phyloP scores from a whole-genome alignment of 768 basidiomycete species.

The Hemileccinum impolitum region DNA sequence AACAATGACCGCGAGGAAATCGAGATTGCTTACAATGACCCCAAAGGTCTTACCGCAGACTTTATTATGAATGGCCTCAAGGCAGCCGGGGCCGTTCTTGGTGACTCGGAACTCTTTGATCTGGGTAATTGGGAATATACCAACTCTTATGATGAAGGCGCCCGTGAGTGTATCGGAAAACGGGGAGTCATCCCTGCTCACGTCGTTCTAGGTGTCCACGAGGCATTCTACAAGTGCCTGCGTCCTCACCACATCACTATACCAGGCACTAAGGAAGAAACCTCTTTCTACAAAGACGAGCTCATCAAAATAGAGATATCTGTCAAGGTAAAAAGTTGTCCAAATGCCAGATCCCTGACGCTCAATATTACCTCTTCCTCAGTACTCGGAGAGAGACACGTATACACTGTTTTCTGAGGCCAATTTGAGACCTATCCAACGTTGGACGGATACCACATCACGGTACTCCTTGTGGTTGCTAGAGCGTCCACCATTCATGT shows the following conservation, averaged over 20 bases:
- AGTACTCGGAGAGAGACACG: conserved; percentile 81
- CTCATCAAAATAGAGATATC: conserved; percentile 83
- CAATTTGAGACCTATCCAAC: conserved; percentile 78
- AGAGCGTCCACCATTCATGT: conserved; percentile 79
- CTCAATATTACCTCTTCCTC: background rate
- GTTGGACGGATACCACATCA: conserved; percentile 73
- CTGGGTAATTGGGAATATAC: conserved; percentile 75
- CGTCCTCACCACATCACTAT: conserved; percentile 54
- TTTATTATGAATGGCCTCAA: conserved; percentile 89
- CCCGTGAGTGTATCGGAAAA: conserved; percentile 34
- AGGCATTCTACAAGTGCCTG: conserved; percentile 78
- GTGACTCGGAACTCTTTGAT: conserved; percentile 61
- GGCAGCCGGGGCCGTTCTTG: conserved; percentile 64
- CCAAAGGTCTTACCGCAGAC: conserved; percentile 60
- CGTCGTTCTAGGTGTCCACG: conserved; percentile 62
- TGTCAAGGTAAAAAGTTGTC: conserved; percentile 61
- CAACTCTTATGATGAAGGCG: conserved; percentile 52
- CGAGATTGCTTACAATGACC: conserved; percentile 85
- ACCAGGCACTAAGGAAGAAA: conserved; percentile 39
- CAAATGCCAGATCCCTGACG: background rate
- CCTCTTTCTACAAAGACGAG: conserved; percentile 68
- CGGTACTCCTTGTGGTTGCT: conserved; percentile 88
- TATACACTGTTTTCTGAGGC: conserved; percentile 66
- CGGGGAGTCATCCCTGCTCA: background rate
- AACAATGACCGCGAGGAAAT: conserved; percentile 67